Evolutionary conservation across 2,329 filamentous ascomycete genomes (phyloP), one percentile per base, ranked within the genome.

Genomic region (Cryphonectria japonica): DNA sequence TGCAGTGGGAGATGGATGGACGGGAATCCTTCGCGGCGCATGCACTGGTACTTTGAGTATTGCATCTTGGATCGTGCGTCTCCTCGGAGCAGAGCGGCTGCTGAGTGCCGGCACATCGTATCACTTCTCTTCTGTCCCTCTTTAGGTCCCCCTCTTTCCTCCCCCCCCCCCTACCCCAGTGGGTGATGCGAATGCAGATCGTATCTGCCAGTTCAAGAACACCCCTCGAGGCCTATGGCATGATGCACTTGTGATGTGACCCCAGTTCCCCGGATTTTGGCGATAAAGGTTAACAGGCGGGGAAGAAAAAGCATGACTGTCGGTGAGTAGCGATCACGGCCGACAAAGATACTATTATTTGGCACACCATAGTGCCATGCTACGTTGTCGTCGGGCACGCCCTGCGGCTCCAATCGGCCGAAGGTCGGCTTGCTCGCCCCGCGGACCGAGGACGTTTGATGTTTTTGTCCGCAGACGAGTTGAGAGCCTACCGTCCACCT

Each of bases 51-150:
- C 46, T 8, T 19, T 9, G n/a, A 13, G 37, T 13, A 39, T 11
- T 11, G 46, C 46, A 50, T 50, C 22, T 46, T 50, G 46, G 54
- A 59, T 41, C 19, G 19, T 70, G 69, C 57, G 41, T 67, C 64
- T 70, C 64, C 57, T 67, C 69, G 69, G 62, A 34, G 14, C 11
- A 52, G 59, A 34, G 32, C 26, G 41, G 13, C 14, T 46, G 3
- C 7, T 26, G 14, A 29, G n/a, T 16, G 26, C 39, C 39, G 60
- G 64, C 43, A 69, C 39, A 60, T 60, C 57, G 57, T 60, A 60
- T 60, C 57, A 60, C 54, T 19, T 59, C 6, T 19, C 46, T 50
- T 50, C 22, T n/a, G 3, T 50, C 16, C 4, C 43, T 22, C 19
- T 19, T 14, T 46, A 46, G 22, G 5, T 50, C 22, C 22, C 46